Base-by-base conservation (phyloP, 306 rosid genomes). In the Astragalus glycyphyllos region DNA sequence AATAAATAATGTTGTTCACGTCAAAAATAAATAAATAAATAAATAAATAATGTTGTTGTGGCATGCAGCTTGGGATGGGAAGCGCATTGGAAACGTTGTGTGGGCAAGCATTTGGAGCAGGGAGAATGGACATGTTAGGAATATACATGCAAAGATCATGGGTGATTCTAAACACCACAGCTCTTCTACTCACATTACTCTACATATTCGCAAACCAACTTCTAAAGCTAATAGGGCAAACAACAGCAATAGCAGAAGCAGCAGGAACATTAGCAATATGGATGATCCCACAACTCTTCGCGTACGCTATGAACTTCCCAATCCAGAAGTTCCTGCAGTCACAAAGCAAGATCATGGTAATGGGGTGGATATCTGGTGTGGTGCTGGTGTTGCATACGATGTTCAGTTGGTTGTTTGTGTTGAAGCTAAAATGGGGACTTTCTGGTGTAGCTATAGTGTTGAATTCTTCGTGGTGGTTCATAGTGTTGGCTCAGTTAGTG, bases 231-330 rank as follows among this genome's bases (percentile, higher is more conserved):
- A 89, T 89, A 3, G 94, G 97, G 0, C 96, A 89, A 53, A 87
- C 92, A 58, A 51, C 69, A 37, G 81, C 73, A 69, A 84, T 92
- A 26, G 77, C 96, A 0, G 82, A 76, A 55, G 87, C 92, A 10
- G 96, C 97, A 4, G 97, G 97, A 17, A 40, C 26, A 20, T 74
- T 92, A 46, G 73, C 97, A 0, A 0, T 92, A 7, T 89, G 88
- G 88, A 89, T 92, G 97, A 87, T 92, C 0, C 97, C 97, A 6
- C 94, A 92, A 79, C 78, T 92, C 7, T 92, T 82, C 49, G 97
- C 97, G 0, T 92, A 92, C 73, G 89, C 97, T 0, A 1, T 87
- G 78, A 84, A 85, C 60, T 92, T 82, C 44, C 97, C 97, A 0
- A 78, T 87, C 35, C 72, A 88, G 35, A 92, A 92, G 85, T 92